phyloP scores from a whole-genome alignment of 345 rosid species.

The Lenwebbia sp. region DNA sequence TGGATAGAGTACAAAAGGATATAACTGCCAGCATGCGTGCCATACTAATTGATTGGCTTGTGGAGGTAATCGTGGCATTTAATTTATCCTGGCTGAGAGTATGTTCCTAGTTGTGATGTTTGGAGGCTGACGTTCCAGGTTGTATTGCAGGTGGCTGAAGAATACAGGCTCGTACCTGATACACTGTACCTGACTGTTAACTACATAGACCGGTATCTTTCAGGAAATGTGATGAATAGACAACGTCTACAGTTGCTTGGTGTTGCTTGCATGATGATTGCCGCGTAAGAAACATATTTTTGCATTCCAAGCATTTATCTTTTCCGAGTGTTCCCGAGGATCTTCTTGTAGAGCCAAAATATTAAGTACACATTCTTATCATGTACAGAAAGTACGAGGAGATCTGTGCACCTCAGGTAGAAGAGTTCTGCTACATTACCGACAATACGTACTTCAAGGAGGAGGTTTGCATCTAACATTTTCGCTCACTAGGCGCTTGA shows the following conservation, averaged over 20 bases:
- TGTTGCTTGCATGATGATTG: constrained; percentile 91
- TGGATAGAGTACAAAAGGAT: constrained; percentile 82
- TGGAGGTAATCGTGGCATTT: constrained; percentile 44
- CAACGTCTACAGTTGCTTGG: constrained; percentile 85
- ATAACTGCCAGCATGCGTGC: constrained; percentile 79
- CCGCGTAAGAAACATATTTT: constrained; percentile 45
- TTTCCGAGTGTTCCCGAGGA: neutral
- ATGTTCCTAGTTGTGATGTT: neutral
- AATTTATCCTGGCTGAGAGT: neutral
- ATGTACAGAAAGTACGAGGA: constrained; percentile 80
- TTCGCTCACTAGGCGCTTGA: neutral
- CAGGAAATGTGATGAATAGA: constrained; percentile 70
- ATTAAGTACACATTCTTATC: neutral
- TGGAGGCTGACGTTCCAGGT: constrained; percentile 1
- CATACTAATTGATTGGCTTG: constrained; percentile 90
- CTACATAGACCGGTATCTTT: constrained; percentile 88
- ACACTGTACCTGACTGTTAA: constrained; percentile 74
- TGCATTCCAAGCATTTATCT: neutral
- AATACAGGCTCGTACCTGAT: constrained; percentile 87
- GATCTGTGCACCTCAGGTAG: constrained; percentile 86
- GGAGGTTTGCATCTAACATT: constrained; percentile 34
- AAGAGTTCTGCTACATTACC: constrained; percentile 88
- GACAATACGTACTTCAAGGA: constrained; percentile 85
- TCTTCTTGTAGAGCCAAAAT: neutral
- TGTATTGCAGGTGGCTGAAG: constrained; percentile 78